phyloP scores from a whole-genome alignment of 1,139 yeast species.

The Yamadazyma atmosphaerica region DNA sequence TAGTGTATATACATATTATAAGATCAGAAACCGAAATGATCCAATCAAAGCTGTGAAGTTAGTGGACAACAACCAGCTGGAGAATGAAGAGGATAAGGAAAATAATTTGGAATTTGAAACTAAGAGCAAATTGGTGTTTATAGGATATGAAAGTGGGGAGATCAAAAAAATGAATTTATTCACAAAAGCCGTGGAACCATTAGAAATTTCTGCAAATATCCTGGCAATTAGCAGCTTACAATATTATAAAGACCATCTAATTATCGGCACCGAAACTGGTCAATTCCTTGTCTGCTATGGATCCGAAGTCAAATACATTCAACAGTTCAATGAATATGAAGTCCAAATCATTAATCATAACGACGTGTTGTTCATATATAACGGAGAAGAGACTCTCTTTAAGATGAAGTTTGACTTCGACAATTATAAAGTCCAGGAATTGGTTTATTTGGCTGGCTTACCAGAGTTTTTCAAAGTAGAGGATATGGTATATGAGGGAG shows the following conservation, averaged over 20 bases:
- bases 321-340: conserved; percentile 13
- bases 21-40: conserved; percentile 33
- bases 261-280: conserved; percentile 27
- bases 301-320: conserved; percentile 6
- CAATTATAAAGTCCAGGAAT: conserved; percentile 3
- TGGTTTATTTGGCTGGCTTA: conserved; percentile 23
- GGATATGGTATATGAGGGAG: conserved; percentile 11
- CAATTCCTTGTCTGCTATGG: conserved; percentile 17
- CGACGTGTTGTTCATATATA: conserved; percentile 13
- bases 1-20: conserved; percentile 36
- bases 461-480: conserved; percentile 22
- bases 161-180: conserved; percentile 27
- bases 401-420: conserved; percentile 12
- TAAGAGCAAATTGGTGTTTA: conserved; percentile 26
- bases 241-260: conserved; percentile 16
- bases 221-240: conserved; percentile 5
- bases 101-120: conserved; percentile 20
- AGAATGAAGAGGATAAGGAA: conserved; percentile 4
- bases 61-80: conserved; percentile 3
- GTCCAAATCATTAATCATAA: conserved; percentile 6
- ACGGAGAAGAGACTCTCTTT: conserved; percentile 25
- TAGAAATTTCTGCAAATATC: conserved; percentile 3
- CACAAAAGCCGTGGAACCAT: conserved; percentile 17
- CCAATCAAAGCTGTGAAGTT: conserved; percentile 24
- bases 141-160: conserved; percentile 51